Conservation (phyloP, 2,329 filamentous ascomycete species). For the Neopestalotiopsis rosae region DNA sequence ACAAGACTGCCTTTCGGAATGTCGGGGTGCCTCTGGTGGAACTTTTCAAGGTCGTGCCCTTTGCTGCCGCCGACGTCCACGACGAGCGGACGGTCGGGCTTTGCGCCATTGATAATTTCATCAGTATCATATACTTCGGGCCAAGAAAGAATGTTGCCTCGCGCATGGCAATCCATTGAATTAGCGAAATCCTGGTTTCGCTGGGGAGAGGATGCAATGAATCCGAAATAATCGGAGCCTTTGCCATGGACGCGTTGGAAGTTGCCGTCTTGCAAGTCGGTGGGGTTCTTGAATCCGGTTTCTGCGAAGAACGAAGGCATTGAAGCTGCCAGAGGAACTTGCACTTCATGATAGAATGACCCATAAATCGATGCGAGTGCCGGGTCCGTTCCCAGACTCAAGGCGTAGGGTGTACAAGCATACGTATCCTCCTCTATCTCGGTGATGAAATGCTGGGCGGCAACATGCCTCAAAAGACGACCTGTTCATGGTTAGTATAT, state of each 20-base stretch:
- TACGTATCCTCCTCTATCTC: constrained; percentile 25
- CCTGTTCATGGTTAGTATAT: constrained; percentile 16
- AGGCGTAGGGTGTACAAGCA: constrained; percentile 22
- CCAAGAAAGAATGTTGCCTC: too few relatives aligned
- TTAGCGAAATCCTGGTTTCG: constrained; percentile 17
- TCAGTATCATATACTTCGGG: background rate
- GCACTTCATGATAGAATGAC: constrained; percentile 25
- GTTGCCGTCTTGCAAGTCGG: constrained; percentile 23
- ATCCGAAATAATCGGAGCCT: constrained; percentile 6
- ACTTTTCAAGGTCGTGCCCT: constrained; percentile 18
- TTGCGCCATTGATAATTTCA: constrained; percentile 9
- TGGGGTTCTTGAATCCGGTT: constrained; percentile 25
- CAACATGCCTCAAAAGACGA: constrained; percentile 25
- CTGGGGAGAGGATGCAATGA: constrained; percentile 2
- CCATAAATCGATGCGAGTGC: constrained; percentile 22
- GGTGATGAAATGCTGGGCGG: constrained; percentile 23
- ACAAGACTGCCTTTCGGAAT: constrained; percentile 32
- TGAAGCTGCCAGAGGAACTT: constrained; percentile 21
- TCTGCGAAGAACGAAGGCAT: constrained; percentile 22
- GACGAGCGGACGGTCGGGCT: constrained; percentile 21
- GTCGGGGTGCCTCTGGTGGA: constrained; percentile 8
- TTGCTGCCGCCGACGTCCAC: constrained; percentile 20
- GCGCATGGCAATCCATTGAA: too few relatives aligned
- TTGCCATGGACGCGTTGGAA: constrained; percentile 21
- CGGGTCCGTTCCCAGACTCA: constrained; percentile 19